phyloP scores from a whole-genome alignment of 352 stramenopile species.

The Pythium biforme region DNA sequence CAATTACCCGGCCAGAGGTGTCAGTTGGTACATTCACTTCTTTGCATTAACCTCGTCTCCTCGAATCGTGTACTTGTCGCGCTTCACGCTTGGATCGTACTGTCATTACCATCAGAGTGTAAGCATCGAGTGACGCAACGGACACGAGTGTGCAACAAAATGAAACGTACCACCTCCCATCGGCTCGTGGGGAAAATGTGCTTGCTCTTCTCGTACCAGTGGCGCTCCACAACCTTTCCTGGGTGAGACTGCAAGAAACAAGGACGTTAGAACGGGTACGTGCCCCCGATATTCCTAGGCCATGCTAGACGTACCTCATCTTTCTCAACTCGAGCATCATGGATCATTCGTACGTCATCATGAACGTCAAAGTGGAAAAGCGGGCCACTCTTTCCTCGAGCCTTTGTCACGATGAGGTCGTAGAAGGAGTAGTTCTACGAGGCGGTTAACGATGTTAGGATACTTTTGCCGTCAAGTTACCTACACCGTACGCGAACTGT shows the following conservation, averaged over 20 bases:
- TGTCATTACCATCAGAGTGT: slow-evolving; percentile 13
- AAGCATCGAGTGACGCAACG: not conserved
- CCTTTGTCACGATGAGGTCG: slow-evolving; percentile 97
- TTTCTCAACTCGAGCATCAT: slow-evolving; percentile 96
- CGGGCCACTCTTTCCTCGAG: slow-evolving; percentile 95
- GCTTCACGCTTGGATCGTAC: slow-evolving; percentile 77
- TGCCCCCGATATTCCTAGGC: no score
- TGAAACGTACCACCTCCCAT: slow-evolving; percentile 91
- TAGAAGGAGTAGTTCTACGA: slow-evolving; percentile 97
- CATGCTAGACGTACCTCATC: slow-evolving; percentile 89
- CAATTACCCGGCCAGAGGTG: not conserved
- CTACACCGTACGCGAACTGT: not conserved
- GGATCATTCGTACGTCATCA: slow-evolving; percentile 88
- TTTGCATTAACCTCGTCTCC: slow-evolving; percentile 55
- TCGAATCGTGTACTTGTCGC: slow-evolving; percentile 83
- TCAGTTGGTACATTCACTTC: slow-evolving; percentile 15
- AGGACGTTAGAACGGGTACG: no score
- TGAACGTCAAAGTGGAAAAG: slow-evolving; percentile 98
- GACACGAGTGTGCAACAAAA: not conserved
- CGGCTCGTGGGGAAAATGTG: slow-evolving; percentile 98
- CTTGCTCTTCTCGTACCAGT: slow-evolving; percentile 99
- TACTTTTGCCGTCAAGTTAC: not conserved
- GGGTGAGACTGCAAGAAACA: slow-evolving; percentile 82
- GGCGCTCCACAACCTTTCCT: slow-evolving; percentile 96
- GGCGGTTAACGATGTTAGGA: not conserved